Conservation (phyloP, 2,329 filamentous ascomycete genomes). For the Colletotrichum magnum region DNA sequence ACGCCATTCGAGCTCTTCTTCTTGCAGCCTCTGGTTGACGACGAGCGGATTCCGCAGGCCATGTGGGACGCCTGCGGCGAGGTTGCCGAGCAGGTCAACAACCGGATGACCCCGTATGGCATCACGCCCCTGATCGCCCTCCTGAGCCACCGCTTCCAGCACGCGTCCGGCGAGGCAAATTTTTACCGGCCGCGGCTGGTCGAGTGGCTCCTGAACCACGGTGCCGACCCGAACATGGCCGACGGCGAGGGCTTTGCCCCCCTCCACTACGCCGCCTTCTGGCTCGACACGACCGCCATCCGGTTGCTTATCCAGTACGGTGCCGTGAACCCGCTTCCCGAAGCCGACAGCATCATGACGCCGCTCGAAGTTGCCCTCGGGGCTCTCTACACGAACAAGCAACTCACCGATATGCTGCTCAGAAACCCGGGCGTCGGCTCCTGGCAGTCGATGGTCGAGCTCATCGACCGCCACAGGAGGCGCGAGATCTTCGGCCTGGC, state of each 20-base stretch:
- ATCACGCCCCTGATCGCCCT: conserved; percentile 19
- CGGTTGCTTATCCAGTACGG: conserved; percentile 18
- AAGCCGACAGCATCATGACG: not conserved
- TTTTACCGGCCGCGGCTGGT: conserved; percentile 29
- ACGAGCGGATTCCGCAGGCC: conserved; percentile 15
- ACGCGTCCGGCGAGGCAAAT: conserved; percentile 4
- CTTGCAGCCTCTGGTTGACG: conserved; percentile 23
- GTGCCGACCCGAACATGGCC: conserved; percentile 21
- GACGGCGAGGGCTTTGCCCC: conserved; percentile 27
- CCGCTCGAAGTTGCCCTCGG: conserved; percentile 11
- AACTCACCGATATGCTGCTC: not conserved
- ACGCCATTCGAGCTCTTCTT: conserved; percentile 31
- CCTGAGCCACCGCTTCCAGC: conserved; percentile 25
- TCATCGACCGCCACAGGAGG: not conserved
- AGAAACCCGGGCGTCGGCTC: not conserved
- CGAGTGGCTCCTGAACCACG: conserved; percentile 23
- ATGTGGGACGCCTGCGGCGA: conserved; percentile 8
- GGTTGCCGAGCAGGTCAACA: conserved; percentile 8
- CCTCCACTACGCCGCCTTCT: conserved; percentile 31
- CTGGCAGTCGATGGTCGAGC: not conserved
- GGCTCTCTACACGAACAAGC: not conserved
- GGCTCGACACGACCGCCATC: conserved; percentile 22
- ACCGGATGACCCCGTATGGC: not conserved
- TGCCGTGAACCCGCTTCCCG: not conserved
- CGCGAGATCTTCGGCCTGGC: too few relatives aligned